Percentiles rank a stretch among this genome's conserved stretches.
These are phyloP conservation scores for Pseudotulostoma volvatum DNA, from an alignment of 495 filamentous ascomycete genomes.

Conservation along the genomic window DNA sequence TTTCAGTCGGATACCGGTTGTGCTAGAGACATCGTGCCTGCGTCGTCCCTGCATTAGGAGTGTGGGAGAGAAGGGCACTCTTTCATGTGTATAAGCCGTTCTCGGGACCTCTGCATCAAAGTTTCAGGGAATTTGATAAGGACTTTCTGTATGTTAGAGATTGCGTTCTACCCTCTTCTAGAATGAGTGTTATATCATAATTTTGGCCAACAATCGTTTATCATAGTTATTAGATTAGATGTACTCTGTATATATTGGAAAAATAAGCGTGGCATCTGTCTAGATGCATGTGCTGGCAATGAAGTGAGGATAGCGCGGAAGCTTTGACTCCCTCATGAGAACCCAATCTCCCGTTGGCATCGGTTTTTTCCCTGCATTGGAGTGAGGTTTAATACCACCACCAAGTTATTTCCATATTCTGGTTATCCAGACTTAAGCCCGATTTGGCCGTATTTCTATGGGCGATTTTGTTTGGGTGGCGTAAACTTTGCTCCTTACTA, in stretches of 20 bases:
- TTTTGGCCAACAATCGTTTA: background rate
- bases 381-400: background rate
- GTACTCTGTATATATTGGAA: background rate
- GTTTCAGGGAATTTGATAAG: background rate
- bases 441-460: too few relatives aligned
- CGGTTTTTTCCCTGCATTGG: background rate
- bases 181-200: background rate
- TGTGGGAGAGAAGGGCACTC: background rate
- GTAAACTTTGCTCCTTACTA: too few relatives aligned
- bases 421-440: too few relatives aligned
- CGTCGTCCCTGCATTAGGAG: background rate
- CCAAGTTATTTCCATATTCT: too few relatives aligned
- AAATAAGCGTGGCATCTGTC: background rate
- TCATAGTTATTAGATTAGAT: background rate
- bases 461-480: background rate
- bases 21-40: background rate
- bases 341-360: background rate
- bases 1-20: too few relatives aligned
- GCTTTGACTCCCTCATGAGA: too few relatives aligned
- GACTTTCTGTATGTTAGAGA: background rate
- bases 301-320: too few relatives aligned
- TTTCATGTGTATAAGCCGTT: background rate
- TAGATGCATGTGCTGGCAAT: too few relatives aligned
- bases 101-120: background rate
- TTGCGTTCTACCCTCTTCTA: background rate